phyloP scores from a whole-genome alignment of 2,329 filamentous ascomycete genomes.

The Neonectria punicea region DNA sequence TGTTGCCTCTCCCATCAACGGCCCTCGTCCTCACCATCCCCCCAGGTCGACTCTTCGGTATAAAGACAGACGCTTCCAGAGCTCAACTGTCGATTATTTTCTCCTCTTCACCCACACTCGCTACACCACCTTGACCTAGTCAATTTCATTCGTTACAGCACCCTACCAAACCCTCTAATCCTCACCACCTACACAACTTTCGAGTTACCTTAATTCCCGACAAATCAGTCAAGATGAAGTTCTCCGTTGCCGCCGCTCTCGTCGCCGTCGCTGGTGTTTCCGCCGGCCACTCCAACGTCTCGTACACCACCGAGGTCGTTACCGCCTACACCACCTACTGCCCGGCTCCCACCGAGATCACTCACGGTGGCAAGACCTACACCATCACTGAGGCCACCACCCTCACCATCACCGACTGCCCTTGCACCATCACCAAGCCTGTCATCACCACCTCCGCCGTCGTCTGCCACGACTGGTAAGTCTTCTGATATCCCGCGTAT shows the following conservation, averaged over 20 bases:
- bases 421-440: slow-evolving; percentile 73
- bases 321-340: slow-evolving; percentile 77
- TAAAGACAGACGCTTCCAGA: slow-evolving; percentile 60
- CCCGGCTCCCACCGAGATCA: slow-evolving; percentile 72
- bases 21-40: slow-evolving; percentile 29
- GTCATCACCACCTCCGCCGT: slow-evolving; percentile 63
- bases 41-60: slow-evolving; percentile 48
- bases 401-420: slow-evolving; percentile 77
- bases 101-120: slow-evolving; percentile 56
- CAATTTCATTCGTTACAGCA: slow-evolving; percentile 44
- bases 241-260: slow-evolving; percentile 63
- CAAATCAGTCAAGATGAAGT: slow-evolving; percentile 73
- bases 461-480: slow-evolving; percentile 65
- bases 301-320: slow-evolving; percentile 73
- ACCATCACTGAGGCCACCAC: slow-evolving; percentile 75
- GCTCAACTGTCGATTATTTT: slow-evolving; percentile 46
- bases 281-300: slow-evolving; percentile 53
- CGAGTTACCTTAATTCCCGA: slow-evolving; percentile 53
- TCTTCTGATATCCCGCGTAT: not conserved
- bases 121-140: slow-evolving; percentile 43
- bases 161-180: slow-evolving; percentile 43
- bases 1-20: slow-evolving; percentile 33
- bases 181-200: slow-evolving; percentile 44
- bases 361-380: slow-evolving; percentile 74
- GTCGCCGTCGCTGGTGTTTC: slow-evolving; percentile 63